Percentiles rank a stretch among this genome's conserved stretches.
Evolutionary conservation across 176 grass and related monocot species (phyloP).

Genomic region (Triticum monococcum): DNA sequence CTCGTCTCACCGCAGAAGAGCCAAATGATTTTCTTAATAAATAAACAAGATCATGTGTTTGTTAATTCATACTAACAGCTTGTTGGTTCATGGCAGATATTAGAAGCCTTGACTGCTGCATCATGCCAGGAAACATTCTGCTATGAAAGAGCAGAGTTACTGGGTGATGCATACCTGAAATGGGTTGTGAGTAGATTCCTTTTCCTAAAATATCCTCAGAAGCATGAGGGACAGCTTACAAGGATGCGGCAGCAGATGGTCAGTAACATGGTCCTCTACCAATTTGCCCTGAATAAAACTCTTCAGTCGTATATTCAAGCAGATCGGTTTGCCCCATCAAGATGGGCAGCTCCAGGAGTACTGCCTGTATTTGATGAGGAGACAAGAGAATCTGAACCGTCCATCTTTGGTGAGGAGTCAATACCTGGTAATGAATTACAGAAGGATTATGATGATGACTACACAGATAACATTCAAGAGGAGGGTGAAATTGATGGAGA

Average conservation of each 20-base stretch:
- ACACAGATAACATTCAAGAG: conserved; percentile 66
- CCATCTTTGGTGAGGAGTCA: conserved; percentile 62
- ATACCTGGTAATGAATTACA: conserved; percentile 26
- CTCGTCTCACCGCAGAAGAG: neutral
- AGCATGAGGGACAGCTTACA: conserved; percentile 95
- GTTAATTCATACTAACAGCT: neutral
- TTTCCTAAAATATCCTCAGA: conserved; percentile 98
- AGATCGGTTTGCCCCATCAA: conserved; percentile 95
- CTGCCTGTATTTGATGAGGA: conserved; percentile 98
- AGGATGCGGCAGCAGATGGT: conserved; percentile 99
- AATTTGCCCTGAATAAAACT: conserved; percentile 76
- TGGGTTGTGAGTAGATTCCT: conserved; percentile 99
- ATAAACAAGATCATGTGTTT: neutral
- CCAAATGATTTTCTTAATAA: conserved; percentile 19
- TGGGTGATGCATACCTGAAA: conserved; percentile 98
- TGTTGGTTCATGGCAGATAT: conserved; percentile 62
- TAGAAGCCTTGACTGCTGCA: conserved; percentile 97
- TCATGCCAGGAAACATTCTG: conserved; percentile 99
- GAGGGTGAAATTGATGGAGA: conserved; percentile 95
- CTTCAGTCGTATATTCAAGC: conserved; percentile 99
- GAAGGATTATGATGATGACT: conserved; percentile 61
- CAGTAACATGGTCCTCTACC: conserved; percentile 97
- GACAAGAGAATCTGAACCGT: conserved; percentile 60
- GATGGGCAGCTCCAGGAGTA: conserved; percentile 96
- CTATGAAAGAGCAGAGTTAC: conserved; percentile 95